Evolutionary conservation across 2,329 filamentous ascomycete species (phyloP), one percentile per base, ranked within the genome.

Genomic region (Thelonectria blattea): DNA sequence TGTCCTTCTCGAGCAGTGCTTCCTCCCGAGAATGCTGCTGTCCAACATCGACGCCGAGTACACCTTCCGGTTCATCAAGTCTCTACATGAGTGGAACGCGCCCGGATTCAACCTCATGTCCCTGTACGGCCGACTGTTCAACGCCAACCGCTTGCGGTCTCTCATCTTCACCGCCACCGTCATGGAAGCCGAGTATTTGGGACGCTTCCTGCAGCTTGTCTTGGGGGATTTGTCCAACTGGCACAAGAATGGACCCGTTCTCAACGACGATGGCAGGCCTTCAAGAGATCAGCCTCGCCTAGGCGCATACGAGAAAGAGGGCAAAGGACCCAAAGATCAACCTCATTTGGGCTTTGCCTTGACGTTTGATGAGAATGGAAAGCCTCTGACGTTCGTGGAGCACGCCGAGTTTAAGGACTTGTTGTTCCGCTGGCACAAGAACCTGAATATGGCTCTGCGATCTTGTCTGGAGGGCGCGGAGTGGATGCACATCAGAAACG

Each of bases 401-500:
- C 95, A 92, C 74, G 91, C 93, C 65, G 88, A 92, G 56, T 99
- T 96, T 80, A 89, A 92, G 51, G 89, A 91, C 67, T 79, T 96
- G 53, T 81, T 97, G 32, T 95, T 91, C 80, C 91, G 91, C 68
- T 98, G 94, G 93, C 96, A 99, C 75, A 88, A 90, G 69, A 88
- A 91, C 64, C 79, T 99, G 45, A 91, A 90, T 68, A 85, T 81
- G 51, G 92, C 94, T 2, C 80, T 99, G 56, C 93, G 93, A 73
- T 85, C 85, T 39, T 97, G 94, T 73, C 83, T 99, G 48, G 87
- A 87, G 17, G 89, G 90, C 27, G 88, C 86, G 32, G 94, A 98
- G 76, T 99, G 95, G 85, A 97, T 97, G 90, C 93, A 97, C 75
- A 96, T 98, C 73, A 89, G 94, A 56, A 99, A 99, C 73, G 92